A percentile compares a stretch with the other conserved stretches of the same genome.
These are phyloP conservation scores for Cordyceps farinosa DNA, from an alignment of 2,329 filamentous ascomycete genomes.

Conservation along the genomic window DNA sequence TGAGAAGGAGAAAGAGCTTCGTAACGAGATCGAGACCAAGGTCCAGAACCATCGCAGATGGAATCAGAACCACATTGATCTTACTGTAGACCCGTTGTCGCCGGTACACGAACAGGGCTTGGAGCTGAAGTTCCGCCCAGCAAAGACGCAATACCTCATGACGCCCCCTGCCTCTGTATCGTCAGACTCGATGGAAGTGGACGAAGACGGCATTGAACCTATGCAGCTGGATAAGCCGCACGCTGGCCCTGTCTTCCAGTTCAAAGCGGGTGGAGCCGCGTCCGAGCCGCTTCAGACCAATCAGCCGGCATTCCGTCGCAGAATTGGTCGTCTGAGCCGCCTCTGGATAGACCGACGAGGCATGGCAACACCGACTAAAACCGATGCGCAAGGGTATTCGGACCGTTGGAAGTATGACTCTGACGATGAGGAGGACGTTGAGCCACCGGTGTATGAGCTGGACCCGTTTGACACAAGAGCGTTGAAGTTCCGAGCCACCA, in stretches of 20 bases:
- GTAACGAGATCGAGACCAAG: conserved; percentile 79
- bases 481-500: conserved; percentile 58
- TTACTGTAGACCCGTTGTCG: conserved; percentile 80
- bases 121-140: conserved; percentile 65
- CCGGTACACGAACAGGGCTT: conserved; percentile 65
- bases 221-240: conserved; percentile 36
- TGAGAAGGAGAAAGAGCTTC: conserved; percentile 78
- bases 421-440: conserved; percentile 75
- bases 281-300: conserved; percentile 38
- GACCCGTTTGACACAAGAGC: conserved; percentile 65
- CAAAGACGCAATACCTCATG: conserved; percentile 67
- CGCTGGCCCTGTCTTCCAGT: conserved; percentile 40
- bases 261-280: conserved; percentile 38
- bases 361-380: conserved; percentile 48
- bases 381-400: conserved; percentile 42
- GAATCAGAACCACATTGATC: conserved; percentile 86
- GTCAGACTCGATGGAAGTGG: conserved; percentile 55
- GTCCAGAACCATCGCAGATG: conserved; percentile 84
- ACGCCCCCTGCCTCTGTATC: conserved; percentile 58
- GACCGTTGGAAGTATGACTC: conserved; percentile 86
- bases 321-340: conserved; percentile 79
- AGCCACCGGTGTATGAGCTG: conserved; percentile 68
- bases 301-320: conserved; percentile 71
- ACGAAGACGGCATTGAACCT: conserved; percentile 45
- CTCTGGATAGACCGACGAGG: conserved; percentile 84